Conservation (phyloP, 2,329 filamentous ascomycete genomes). For the Fusarium goolgardi region DNA sequence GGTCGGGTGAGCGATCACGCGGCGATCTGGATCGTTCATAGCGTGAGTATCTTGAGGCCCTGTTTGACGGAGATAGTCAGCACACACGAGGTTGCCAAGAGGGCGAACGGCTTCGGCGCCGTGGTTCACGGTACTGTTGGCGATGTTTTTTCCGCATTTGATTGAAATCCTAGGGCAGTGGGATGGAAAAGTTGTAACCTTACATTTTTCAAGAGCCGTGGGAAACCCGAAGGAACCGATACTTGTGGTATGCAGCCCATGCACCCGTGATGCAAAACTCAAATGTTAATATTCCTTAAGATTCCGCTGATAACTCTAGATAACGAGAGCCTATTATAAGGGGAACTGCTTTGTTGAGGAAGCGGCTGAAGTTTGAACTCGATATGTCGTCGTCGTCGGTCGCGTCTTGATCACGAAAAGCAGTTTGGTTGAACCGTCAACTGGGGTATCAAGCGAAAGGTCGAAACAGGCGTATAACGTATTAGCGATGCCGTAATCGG, state of each 20-base stretch:
- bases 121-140: not conserved
- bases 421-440: conserved; percentile 6
- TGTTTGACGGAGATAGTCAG: conserved; percentile 54
- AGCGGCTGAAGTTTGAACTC: conserved; percentile 17
- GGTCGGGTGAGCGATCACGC: conserved; percentile 76
- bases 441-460: conserved; percentile 16
- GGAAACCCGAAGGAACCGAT: conserved; percentile 33
- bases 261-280: conserved; percentile 17
- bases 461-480: conserved; percentile 10
- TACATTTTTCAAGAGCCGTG: conserved; percentile 42
- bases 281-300: not conserved
- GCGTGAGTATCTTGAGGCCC: conserved; percentile 69
- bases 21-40: conserved; percentile 72
- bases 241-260: conserved; percentile 35
- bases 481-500: conserved; percentile 12
- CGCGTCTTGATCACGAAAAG: conserved; percentile 31
- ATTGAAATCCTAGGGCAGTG: not conserved
- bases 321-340: not conserved
- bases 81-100: conserved; percentile 1
- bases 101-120: not conserved
- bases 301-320: not conserved
- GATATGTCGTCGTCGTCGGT: conserved; percentile 12
- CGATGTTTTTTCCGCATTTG: conserved; percentile 1
- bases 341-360: not conserved
- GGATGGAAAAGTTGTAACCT: conserved; percentile 12